Evolutionary conservation across 352 stramenopile species (phyloP), one percentile per base, ranked within the genome.

Genomic region (Globisporangium paroecandrum): DNA sequence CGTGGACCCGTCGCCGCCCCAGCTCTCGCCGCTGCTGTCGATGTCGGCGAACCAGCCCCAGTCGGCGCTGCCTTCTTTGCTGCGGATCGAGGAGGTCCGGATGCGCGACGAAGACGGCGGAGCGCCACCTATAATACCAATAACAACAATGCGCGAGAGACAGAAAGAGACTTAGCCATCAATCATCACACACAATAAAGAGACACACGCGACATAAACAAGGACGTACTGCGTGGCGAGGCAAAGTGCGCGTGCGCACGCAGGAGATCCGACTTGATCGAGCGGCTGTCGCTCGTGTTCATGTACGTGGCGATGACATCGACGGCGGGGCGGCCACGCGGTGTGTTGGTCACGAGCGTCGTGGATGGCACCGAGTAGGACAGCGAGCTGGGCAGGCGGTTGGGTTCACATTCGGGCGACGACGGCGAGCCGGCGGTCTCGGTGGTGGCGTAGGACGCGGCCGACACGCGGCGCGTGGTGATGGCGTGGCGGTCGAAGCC

Each of bases 11-110:
- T 94, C 88, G 49, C 83, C 79, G 24, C 74, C 82, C 82, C 82
- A 93, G 68, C 83, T 93, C 72, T 95, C 88, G 64, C 80, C 89
- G 58, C 88, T 95, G 58, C 81, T 92, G 70, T 95, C 88, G 56
- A 95, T 95, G 68, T 95, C 88, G 13, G 87, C 85, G 54, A 95
- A 95, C 88, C 88, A 95, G 22, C 88, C 88, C 88, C 88, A 95
- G 55, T 95, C 88, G 25, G 84, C 86, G 62, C 86, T 94, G 67
- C 77, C 83, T 46, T 95, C 86, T 59, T 90, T 70, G 38, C 65
- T 70, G 36, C 65, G 65, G 58, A 70, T 62, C 24, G 65, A 70
- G 27, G 65, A 66, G 41, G 62, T 61, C n/a, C 60, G 66, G 12
- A 72, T 49, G 84, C 77, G 88, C 76, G 60, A 87, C 78, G 85